These are phyloP conservation scores for Chaetomium tenue DNA, from an alignment of 495 filamentous ascomycete species.

Conservation along the genomic window DNA sequence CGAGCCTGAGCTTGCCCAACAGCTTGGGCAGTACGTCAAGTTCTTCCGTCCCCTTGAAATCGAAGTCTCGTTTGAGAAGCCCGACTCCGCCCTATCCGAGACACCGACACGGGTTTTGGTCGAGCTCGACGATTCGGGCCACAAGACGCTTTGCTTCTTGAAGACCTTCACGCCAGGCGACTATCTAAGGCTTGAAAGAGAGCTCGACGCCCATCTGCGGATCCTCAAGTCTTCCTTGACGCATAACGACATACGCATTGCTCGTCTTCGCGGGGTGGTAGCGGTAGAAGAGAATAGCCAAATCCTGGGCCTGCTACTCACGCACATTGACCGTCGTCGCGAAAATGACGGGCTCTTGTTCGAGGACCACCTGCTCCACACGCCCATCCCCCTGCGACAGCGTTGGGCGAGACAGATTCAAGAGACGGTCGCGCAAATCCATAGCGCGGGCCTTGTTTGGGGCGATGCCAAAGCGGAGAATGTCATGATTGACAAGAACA, in stretches of 20 bases:
- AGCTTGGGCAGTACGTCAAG: conserved; percentile 13
- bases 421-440: conserved; percentile 32
- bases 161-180: conserved; percentile 8
- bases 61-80: conserved; percentile 19
- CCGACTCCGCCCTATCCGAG: conserved; percentile 17
- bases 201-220: conserved; percentile 18
- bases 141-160: conserved; percentile 23
- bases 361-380: conserved; percentile 8
- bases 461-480: conserved; percentile 51
- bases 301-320: conserved; percentile 18
- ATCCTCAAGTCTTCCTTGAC: conserved; percentile 11
- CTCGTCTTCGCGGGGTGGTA: conserved; percentile 7
- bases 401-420: conserved; percentile 25
- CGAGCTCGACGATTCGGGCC: conserved; percentile 18
- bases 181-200: not conserved
- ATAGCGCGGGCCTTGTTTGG: conserved; percentile 43
- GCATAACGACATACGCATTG: conserved; percentile 8
- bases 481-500: conserved; percentile 44
- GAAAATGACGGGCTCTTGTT: conserved; percentile 10
- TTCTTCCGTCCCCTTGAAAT: conserved; percentile 1
- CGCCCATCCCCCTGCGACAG: conserved; percentile 19
- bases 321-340: conserved; percentile 10
- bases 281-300: not conserved
- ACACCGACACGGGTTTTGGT: conserved; percentile 20
- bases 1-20: conserved; percentile 1